Conservation (phyloP, 441 rosid species). For the Cnidoscolus chayamansa region DNA sequence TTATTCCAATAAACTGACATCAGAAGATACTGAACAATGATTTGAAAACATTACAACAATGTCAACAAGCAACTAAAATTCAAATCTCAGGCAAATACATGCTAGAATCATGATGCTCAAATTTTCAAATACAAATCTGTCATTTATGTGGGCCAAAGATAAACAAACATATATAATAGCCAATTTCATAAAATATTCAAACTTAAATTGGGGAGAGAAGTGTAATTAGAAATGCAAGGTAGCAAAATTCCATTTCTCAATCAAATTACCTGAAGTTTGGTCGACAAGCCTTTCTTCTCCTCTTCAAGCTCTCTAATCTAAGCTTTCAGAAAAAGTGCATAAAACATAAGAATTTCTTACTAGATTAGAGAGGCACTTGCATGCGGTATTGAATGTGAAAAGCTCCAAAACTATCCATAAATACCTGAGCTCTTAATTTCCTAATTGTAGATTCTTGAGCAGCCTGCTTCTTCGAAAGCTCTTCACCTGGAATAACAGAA, state of each 20-base stretch:
- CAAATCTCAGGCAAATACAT: not conserved
- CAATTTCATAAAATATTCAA: not conserved
- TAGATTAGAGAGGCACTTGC: constrained; percentile 8
- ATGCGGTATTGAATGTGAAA: not conserved
- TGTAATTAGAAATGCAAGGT: constrained; percentile 3
- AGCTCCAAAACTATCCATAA: constrained; percentile 16
- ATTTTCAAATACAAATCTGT: not conserved
- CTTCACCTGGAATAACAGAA: constrained; percentile 65
- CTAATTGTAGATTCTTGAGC: constrained; percentile 92
- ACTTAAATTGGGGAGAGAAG: not conserved
- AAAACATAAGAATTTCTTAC: constrained; percentile 25
- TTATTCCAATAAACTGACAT: constrained; percentile 13
- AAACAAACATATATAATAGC: not conserved
- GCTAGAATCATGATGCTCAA: constrained; percentile 4
- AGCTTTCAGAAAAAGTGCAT: constrained; percentile 26
- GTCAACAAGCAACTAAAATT: not conserved
- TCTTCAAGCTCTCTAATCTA: constrained; percentile 94
- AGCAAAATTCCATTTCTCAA: constrained; percentile 14
- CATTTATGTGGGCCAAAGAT: not conserved
- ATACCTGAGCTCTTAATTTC: constrained; percentile 97
- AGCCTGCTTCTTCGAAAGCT: constrained; percentile 98
- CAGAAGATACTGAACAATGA: not conserved
- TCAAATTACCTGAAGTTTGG: constrained; percentile 90
- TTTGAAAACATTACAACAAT: constrained; percentile 7
- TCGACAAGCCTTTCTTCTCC: constrained; percentile 90